Evolutionary conservation across 768 basidiomycete species (phyloP).

Genomic region (Calocera cornea): DNA sequence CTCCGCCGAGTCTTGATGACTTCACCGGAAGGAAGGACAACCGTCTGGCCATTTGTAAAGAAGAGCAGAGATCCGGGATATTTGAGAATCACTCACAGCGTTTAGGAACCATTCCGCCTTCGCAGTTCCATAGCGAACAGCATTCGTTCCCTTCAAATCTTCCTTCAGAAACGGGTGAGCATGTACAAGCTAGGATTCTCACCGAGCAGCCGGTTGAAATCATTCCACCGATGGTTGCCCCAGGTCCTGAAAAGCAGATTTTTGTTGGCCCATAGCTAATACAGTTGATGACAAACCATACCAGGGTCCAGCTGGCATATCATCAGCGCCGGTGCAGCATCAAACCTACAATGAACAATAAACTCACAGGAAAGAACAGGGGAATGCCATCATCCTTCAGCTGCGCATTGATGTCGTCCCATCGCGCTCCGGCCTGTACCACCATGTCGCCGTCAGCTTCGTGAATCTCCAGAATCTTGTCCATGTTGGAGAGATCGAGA

Average conservation of each 20-base stretch:
- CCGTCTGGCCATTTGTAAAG: constrained; percentile 39
- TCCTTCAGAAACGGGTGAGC: constrained; percentile 3
- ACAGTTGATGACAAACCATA: constrained; percentile 40
- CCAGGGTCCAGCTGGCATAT: constrained; percentile 43
- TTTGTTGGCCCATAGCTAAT: constrained; percentile 6
- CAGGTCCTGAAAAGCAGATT: constrained; percentile 42
- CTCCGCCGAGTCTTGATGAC: constrained; percentile 71
- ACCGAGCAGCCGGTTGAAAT: constrained; percentile 76
- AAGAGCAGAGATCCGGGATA: neutral
- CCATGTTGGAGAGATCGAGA: constrained; percentile 66
- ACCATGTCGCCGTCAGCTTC: constrained; percentile 60
- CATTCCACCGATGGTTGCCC: constrained; percentile 84
- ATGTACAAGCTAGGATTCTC: constrained; percentile 35
- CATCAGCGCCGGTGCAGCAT: too few species aligned
- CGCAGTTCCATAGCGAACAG: constrained; percentile 76
- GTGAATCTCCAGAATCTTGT: constrained; percentile 60
- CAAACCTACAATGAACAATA: too few species aligned
- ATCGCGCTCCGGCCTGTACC: constrained; percentile 62
- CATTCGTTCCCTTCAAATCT: constrained; percentile 40
- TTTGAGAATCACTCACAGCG: constrained; percentile 33
- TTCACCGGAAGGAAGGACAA: constrained; percentile 76
- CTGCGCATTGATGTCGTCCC: constrained; percentile 63
- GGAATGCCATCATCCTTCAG: constrained; percentile 60
- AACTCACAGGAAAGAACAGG: constrained; percentile 70
- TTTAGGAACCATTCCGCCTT: constrained; percentile 82